Base-by-base conservation (phyloP, 371 early-diverging fungal species). In the Actinomortierella wolfii region DNA sequence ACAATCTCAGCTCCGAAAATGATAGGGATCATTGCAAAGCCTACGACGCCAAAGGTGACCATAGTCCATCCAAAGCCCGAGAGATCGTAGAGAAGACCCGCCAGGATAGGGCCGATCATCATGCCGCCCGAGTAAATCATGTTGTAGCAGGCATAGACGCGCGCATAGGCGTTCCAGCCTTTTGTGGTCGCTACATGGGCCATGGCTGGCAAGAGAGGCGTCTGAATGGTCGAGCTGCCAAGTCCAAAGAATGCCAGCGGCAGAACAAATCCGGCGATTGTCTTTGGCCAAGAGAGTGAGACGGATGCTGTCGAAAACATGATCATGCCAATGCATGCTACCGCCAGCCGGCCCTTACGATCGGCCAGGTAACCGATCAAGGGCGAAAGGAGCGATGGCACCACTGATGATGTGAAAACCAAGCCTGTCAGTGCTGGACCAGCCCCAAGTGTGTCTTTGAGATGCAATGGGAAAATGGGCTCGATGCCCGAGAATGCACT, bases 401-500 rank as follows among this genome's bases (percentile, higher is more conserved):
- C 61, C 4, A 89, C 85, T 76, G 89, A 81, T 1, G 88, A 80
- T 2, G 84, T 78, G 61, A 86, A 86, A 11, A 84, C 71, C 15
- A 87, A 52, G 1, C 90, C 89, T 51, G 87, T 83, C 11, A 77
- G 70, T 6, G 83, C 80, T 8, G 81, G 77, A 6, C 79, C 74
- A 0, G 82, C 81, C 25, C 76, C 57, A 48, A 81, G 80, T 5
- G 64, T 43, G 8, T 80, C 77, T 54, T 76, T 67, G 14, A 88
- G 69, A 57, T 87, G 78, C 45, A 88, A 69, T 1, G 89, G 88
- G 11, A 88, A 69, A 23, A 84, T 84, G 17, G 89, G 89, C 51
- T 88, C 89, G 57, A 89, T 64, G 70, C 76, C 86, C 11, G 85
- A 75, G 61, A 85, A 86, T 11, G 84, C 84, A 54, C 84, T 83